These are phyloP conservation scores for Coffea canephora DNA, from an alignment of 257 asterid species.

Conservation along the genomic window DNA sequence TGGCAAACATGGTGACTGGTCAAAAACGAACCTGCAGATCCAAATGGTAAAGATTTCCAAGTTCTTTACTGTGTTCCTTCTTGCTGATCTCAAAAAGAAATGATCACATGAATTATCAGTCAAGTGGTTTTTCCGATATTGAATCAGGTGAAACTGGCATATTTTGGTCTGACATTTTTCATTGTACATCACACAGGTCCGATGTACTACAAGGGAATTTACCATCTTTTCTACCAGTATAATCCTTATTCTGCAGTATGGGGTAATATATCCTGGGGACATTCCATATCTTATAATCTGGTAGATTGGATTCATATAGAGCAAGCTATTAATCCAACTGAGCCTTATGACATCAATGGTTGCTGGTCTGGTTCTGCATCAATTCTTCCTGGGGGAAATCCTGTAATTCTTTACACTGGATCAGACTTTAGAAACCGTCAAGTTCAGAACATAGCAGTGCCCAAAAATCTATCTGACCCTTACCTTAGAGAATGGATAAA, in stretches of 20 bases:
- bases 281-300: constrained; percentile 68
- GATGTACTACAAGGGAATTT: constrained; percentile 69
- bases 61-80: no score
- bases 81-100: no score
- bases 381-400: constrained; percentile 58
- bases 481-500: constrained; percentile 64
- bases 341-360: constrained; percentile 57
- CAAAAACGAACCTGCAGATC: constrained; percentile 24
- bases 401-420: constrained; percentile 77
- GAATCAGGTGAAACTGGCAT: no score
- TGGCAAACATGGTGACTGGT: constrained; percentile 5
- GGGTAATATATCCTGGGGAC: constrained; percentile 85
- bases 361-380: constrained; percentile 90
- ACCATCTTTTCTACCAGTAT: constrained; percentile 88
- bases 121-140: not conserved
- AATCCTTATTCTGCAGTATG: constrained; percentile 70
- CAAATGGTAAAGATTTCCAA: constrained; percentile 25
- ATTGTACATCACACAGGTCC: constrained; percentile 48
- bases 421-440: constrained; percentile 38
- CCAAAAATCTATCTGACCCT: constrained; percentile 58
- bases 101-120: not conserved
- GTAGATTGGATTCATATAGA: constrained; percentile 65
- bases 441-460: constrained; percentile 67
- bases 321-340: constrained; percentile 61
- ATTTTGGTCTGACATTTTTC: not conserved